These are phyloP conservation scores for Penicillium mononematosum DNA, from an alignment of 495 filamentous ascomycete genomes.

Conservation along the genomic window DNA sequence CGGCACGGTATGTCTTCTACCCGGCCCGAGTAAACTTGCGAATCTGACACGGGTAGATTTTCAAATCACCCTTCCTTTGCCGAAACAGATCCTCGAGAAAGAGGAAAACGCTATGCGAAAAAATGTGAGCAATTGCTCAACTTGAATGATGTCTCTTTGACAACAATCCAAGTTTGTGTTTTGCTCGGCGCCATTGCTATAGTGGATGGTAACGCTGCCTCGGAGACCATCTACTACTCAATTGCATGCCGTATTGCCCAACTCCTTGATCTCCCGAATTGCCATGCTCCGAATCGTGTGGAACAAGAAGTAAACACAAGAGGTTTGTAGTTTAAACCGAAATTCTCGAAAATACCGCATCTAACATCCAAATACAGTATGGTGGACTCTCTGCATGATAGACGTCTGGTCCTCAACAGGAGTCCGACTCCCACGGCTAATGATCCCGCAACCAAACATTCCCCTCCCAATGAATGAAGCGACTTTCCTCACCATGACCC, in stretches of 20 bases:
- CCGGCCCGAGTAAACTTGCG: not conserved
- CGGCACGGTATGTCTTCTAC: constrained; percentile 24
- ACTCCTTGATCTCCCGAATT: constrained; percentile 24
- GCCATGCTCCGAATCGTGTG: constrained; percentile 7
- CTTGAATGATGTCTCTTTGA: constrained; percentile 34
- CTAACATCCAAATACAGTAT: constrained; percentile 24
- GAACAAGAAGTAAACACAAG: constrained; percentile 26
- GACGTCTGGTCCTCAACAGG: constrained; percentile 43
- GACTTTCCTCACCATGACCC: constrained; percentile 18
- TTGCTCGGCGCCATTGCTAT: constrained; percentile 35
- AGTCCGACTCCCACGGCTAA: constrained; percentile 30
- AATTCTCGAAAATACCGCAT: not conserved
- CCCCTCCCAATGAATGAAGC: constrained; percentile 36
- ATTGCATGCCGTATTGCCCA: constrained; percentile 26
- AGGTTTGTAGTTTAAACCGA: constrained; percentile 27
- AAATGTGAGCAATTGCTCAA: constrained; percentile 27
- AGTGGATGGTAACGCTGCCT: constrained; percentile 19
- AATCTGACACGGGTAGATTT: constrained; percentile 17
- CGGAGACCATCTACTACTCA: constrained; percentile 22
- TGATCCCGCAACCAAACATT: constrained; percentile 23
- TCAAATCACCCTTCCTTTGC: constrained; percentile 26
- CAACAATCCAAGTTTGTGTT: constrained; percentile 37
- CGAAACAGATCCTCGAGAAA: constrained; percentile 23
- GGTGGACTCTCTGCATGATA: constrained; percentile 46
- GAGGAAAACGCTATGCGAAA: constrained; percentile 23